Base-by-base conservation (phyloP, 495 filamentous ascomycete species). In the Lasiosphaeriaceae sp. region DNA sequence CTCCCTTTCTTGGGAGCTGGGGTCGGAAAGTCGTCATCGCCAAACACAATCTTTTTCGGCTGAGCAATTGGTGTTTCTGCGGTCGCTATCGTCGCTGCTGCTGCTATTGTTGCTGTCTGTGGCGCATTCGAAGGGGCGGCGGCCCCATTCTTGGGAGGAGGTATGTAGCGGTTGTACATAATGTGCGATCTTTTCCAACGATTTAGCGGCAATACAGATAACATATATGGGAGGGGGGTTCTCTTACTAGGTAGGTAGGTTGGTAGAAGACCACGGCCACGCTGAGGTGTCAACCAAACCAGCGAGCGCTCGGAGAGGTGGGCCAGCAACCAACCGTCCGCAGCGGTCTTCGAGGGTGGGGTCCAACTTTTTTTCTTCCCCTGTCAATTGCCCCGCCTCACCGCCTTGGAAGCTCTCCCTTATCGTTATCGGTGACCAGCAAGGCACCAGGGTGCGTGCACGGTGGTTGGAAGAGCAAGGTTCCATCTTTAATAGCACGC, bases 141-240 rank as follows among this genome's bases (percentile, higher is more conserved):
- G 26, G 34, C 46, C 37, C 45, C 60, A 31, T 39, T 41, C 37
- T 73, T 76, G 22, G 66, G 59, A 11, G 72, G 68, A 20, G 73
- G 75, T 2, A 76, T 67, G 51, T 77, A 76, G 59, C 76, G 66
- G 31, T 65, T 66, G 54, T 78, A 77, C 62, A 75, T 78, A 9
- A 31, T 31, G 26, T 31, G 9, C 3, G 26, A 31, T 47, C 60
- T 17, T 31, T 3, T 9, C 16, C 2, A 8, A 55, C n/a, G n/a
- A 19, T 26, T 17, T 12, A 20, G 2, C 6, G 11, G 37, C 19
- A 2, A 45, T 24, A 4, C 46, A 20, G 9, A 17, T 2, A 12
- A 22, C 7, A 14, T 3, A 22, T 47, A n/a, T 21, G 46, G n/a
- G 4, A 17, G 7, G 2, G n/a, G 9, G 2, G 4, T 24, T 24